Evolutionary conservation across 2,329 filamentous ascomycete genomes (phyloP).

Genomic region (Diatrype stigma): DNA sequence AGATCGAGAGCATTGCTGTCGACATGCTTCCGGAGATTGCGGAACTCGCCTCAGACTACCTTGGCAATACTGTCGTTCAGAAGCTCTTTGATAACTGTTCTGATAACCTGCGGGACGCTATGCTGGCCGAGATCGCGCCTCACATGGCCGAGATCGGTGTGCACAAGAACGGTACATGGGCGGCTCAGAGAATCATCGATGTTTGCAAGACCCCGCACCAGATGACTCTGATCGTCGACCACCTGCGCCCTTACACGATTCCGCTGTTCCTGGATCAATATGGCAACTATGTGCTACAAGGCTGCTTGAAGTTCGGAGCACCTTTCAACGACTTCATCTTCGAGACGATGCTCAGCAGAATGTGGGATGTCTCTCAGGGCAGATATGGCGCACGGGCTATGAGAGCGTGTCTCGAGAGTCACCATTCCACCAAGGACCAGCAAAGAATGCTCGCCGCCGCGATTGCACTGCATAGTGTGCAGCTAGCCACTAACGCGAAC

Average conservation of each 20-base stretch:
- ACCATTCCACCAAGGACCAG: conserved; percentile 91
- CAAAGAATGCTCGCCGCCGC: conserved; percentile 90
- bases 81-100: conserved; percentile 97
- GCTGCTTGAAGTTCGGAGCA: conserved; percentile 85
- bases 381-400: conserved; percentile 93
- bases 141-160: conserved; percentile 95
- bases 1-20: conserved; percentile 88
- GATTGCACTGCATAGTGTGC: conserved; percentile 94
- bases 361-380: conserved; percentile 92
- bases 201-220: conserved; percentile 82
- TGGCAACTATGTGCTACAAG: conserved; percentile 96
- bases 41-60: conserved; percentile 89
- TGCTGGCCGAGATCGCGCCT: conserved; percentile 82
- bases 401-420: conserved; percentile 93
- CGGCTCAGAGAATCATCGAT: conserved; percentile 98
- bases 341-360: conserved; percentile 88
- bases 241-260: conserved; percentile 80
- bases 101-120: conserved; percentile 82
- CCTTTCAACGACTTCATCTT: conserved; percentile 97
- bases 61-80: conserved; percentile 98
- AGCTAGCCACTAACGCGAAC: conserved; percentile 93
- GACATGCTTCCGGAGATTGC: conserved; percentile 97
- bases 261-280: conserved; percentile 96
- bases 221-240: conserved; percentile 79
- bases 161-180: conserved; percentile 99